A percentile compares a stretch with the other conserved stretches of the same genome.
These are phyloP conservation scores for Pyronema omphalodes DNA, from an alignment of 495 filamentous ascomycete genomes.

Conservation along the genomic window DNA sequence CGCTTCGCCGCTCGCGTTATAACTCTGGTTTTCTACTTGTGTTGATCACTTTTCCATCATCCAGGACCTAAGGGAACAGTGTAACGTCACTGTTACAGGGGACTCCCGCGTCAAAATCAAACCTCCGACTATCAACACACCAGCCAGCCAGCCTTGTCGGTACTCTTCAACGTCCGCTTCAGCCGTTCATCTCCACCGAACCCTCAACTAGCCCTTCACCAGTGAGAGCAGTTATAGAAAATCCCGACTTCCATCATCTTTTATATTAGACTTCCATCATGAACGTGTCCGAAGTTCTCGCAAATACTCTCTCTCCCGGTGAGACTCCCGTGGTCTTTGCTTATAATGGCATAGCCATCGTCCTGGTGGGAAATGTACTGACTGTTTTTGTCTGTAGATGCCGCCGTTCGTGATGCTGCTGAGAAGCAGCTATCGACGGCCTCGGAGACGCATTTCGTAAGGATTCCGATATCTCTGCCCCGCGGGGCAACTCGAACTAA, in stretches of 20 bases:
- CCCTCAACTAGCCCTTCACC: background rate
- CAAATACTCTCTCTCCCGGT: conserved; percentile 82
- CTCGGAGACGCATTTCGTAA: conserved; percentile 83
- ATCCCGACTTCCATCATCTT: background rate
- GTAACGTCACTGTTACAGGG: conserved; percentile 5
- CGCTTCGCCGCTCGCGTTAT: background rate
- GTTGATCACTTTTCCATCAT: background rate
- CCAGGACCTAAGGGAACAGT: background rate
- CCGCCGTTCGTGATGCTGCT: conserved; percentile 66
- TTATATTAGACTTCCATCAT: conserved; percentile 31
- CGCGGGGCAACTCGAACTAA: conserved; percentile 11
- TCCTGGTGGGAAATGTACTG: conserved; percentile 8
- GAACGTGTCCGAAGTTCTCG: conserved; percentile 71
- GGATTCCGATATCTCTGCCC: conserved; percentile 28
- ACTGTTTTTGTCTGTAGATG: conserved; percentile 41
- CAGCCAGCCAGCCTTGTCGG: background rate
- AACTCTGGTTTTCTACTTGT: background rate
- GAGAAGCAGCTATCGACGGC: conserved; percentile 88
- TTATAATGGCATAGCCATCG: conserved; percentile 1
- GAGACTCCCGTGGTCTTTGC: conserved; percentile 23
- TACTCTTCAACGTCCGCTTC: background rate
- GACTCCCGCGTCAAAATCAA: background rate
- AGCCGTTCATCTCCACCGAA: background rate
- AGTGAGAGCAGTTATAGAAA: background rate
- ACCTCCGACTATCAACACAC: conserved; percentile 3